phyloP scores from a whole-genome alignment of 106 monocot species.

The Iris macrosiphon region DNA sequence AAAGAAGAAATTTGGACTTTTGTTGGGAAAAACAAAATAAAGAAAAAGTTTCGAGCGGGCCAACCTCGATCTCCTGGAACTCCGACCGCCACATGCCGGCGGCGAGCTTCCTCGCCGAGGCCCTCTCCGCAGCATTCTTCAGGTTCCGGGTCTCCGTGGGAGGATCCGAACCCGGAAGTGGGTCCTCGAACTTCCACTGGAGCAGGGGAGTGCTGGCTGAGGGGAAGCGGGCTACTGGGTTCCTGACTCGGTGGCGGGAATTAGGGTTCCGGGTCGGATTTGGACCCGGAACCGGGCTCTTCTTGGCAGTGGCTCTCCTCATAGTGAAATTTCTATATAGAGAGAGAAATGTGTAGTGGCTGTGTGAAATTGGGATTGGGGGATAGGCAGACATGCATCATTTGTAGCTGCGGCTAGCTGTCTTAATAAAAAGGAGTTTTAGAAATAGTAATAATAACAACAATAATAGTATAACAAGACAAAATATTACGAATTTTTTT shows the following conservation, averaged over 20 bases:
- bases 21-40: too few relatives aligned
- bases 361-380: too few relatives aligned
- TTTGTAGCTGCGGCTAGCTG: too few relatives aligned
- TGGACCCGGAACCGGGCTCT: neutral
- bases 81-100: slow-evolving; percentile 47
- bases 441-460: too few relatives aligned
- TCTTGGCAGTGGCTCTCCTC: neutral
- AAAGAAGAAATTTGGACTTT: too few relatives aligned
- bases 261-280: neutral
- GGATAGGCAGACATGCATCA: too few relatives aligned
- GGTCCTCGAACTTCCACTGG: slow-evolving; percentile 42
- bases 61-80: slow-evolving; percentile 19
- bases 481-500: too few relatives aligned
- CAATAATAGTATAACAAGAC: too few relatives aligned
- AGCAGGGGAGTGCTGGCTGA: slow-evolving; percentile 38
- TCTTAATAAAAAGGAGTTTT: too few relatives aligned
- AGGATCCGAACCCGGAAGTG: neutral
- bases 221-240: too few relatives aligned
- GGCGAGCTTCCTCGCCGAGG: slow-evolving; percentile 61
- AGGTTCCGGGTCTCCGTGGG: neutral
- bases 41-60: slow-evolving; percentile 3
- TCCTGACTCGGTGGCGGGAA: neutral
- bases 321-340: too few relatives aligned
- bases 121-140: neutral
- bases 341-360: too few relatives aligned